Evolutionary conservation across 345 rosid species (phyloP).

Genomic region (Lenwebbia sp.): DNA sequence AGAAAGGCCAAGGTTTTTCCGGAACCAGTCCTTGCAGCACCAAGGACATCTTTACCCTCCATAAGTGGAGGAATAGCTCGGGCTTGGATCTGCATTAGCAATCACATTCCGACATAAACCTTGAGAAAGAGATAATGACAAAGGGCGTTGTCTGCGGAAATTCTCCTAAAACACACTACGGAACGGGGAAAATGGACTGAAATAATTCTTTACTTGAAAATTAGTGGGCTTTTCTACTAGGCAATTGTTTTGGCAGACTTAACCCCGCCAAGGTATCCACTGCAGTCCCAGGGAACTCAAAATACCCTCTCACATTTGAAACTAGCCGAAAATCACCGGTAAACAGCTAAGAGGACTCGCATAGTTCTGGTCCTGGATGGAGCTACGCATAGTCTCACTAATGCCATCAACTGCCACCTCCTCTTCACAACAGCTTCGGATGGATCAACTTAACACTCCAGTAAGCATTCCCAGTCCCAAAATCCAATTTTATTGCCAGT

Average conservation of each 20-base stretch:
- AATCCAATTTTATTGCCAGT: not conserved
- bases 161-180: not conserved
- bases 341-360: not conserved
- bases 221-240: not conserved
- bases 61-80: slow-evolving; percentile 68
- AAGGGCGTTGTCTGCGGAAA: not conserved
- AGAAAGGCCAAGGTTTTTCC: slow-evolving; percentile 96
- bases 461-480: not conserved
- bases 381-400: not conserved
- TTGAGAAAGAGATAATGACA: not conserved
- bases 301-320: not conserved
- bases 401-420: not conserved
- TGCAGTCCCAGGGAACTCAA: not conserved
- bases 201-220: not conserved
- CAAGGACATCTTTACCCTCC: slow-evolving; percentile 91
- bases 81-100: slow-evolving; percentile 68
- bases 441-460: not conserved
- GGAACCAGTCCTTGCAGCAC: slow-evolving; percentile 97
- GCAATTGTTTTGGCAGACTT: not conserved
- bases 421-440: not conserved
- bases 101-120: not conserved
- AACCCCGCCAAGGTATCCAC: not conserved
- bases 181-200: not conserved
- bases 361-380: not conserved
- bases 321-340: not conserved